A percentile compares a stretch with the other conserved stretches of the same genome.
These are phyloP conservation scores for Suhomyces taliae DNA, from an alignment of 1,139 yeast genomes.

Conservation along the genomic window DNA sequence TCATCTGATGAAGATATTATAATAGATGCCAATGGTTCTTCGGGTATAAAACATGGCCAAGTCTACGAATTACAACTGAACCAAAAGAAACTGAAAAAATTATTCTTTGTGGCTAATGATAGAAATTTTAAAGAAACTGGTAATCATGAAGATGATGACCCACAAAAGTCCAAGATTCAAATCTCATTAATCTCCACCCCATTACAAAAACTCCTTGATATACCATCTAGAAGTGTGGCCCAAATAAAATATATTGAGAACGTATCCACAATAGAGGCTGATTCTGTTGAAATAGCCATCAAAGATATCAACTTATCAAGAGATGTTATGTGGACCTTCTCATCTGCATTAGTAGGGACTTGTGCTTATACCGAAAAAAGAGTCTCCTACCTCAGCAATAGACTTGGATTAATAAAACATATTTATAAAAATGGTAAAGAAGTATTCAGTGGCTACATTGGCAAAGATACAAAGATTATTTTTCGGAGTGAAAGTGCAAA, in stretches of 20 bases:
- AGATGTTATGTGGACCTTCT: slow-evolving; percentile 91
- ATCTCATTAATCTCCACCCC: slow-evolving; percentile 66
- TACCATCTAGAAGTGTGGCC: slow-evolving; percentile 67
- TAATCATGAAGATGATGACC: slow-evolving; percentile 5
- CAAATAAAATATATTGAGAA: slow-evolving; percentile 46
- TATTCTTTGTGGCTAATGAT: slow-evolving; percentile 26
- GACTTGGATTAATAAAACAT: slow-evolving; percentile 61
- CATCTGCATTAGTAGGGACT: slow-evolving; percentile 58
- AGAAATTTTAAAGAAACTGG: slow-evolving; percentile 15
- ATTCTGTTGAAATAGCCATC: slow-evolving; percentile 76
- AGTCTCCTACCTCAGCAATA: slow-evolving; percentile 57
- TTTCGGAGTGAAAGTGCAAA: slow-evolving; percentile 91
- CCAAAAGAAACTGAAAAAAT: slow-evolving; percentile 33
- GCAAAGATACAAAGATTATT: slow-evolving; percentile 73
- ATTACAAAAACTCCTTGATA: slow-evolving; percentile 59
- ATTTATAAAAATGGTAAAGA: slow-evolving; percentile 72
- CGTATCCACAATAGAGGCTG: slow-evolving; percentile 59
- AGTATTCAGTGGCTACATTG: slow-evolving; percentile 63
- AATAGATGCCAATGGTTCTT: slow-evolving; percentile 57
- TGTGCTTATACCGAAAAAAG: slow-evolving; percentile 72
- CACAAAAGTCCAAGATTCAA: slow-evolving; percentile 24
- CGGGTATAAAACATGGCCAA: slow-evolving; percentile 62
- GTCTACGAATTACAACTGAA: slow-evolving; percentile 55
- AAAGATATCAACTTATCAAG: slow-evolving; percentile 81
- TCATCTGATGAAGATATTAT: slow-evolving; percentile 59